phyloP scores from a whole-genome alignment of 495 filamentous ascomycete species.

The Xylaria cubensis region DNA sequence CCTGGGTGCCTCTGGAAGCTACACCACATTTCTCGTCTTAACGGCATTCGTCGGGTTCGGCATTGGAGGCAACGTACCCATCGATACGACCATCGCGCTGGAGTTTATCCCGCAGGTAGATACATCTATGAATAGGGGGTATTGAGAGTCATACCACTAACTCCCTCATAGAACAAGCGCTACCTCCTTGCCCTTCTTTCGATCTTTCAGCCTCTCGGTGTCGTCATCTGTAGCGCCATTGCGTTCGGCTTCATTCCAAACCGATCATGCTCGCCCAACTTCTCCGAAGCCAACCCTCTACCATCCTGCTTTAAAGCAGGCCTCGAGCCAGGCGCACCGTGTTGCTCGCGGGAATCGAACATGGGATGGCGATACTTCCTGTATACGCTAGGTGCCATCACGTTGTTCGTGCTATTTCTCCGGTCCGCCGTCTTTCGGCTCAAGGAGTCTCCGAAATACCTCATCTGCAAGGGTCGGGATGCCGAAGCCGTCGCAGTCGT shows the following conservation, averaged over 20 bases:
- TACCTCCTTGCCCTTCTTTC: conserved; percentile 55
- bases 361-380: conserved; percentile 63
- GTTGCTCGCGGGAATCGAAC: conserved; percentile 58
- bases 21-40: conserved; percentile 50
- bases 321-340: conserved; percentile 33
- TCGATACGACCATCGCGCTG: conserved; percentile 57
- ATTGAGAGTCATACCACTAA: background rate
- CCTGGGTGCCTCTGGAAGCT: conserved; percentile 50
- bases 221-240: conserved; percentile 50
- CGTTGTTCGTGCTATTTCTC: conserved; percentile 51
- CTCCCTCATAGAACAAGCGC: conserved; percentile 44
- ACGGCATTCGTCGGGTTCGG: conserved; percentile 57
- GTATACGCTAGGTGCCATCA: conserved; percentile 52
- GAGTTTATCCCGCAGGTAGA: conserved; percentile 53
- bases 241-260: conserved; percentile 55
- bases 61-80: conserved; percentile 58
- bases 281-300: conserved; percentile 30
- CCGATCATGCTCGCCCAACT: conserved; percentile 47
- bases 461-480: conserved; percentile 51
- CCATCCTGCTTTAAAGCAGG: conserved; percentile 12
- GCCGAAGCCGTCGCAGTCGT: conserved; percentile 51
- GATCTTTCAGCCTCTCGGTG: conserved; percentile 57
- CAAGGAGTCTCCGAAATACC: conserved; percentile 55
- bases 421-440: conserved; percentile 54
- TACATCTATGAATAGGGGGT: conserved; percentile 21